Evolutionary conservation across 2,329 filamentous ascomycete species (phyloP).

Genomic region (Aspergillus bombycis): DNA sequence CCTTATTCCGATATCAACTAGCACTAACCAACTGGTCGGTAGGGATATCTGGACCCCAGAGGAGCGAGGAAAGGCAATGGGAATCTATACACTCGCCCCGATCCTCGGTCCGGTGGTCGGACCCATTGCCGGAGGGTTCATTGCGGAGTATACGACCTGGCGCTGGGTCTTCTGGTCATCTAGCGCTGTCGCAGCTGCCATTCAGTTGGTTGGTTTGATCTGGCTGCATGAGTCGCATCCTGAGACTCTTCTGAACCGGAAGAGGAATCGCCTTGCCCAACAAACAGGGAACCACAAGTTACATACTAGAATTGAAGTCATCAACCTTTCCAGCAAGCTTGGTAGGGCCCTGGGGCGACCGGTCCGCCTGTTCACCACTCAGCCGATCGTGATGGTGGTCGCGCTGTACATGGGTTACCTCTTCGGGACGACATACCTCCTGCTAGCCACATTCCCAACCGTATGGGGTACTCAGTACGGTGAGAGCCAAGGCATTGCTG

Average conservation of each 20-base stretch:
- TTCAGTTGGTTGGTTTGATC: constrained; percentile 64
- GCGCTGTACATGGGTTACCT: constrained; percentile 59
- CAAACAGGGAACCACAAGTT: constrained; percentile 39
- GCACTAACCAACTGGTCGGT: neutral
- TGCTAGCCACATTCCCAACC: constrained; percentile 51
- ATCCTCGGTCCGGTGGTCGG: constrained; percentile 67
- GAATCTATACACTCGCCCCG: constrained; percentile 64
- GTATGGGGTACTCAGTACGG: constrained; percentile 61
- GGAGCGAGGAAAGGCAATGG: constrained; percentile 64
- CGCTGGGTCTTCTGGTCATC: constrained; percentile 73
- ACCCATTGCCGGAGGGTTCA: constrained; percentile 67
- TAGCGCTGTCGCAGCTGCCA: constrained; percentile 61
- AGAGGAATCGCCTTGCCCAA: constrained; percentile 52
- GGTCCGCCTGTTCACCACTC: constrained; percentile 57
- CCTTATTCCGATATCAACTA: neutral
- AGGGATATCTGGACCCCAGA: constrained; percentile 64
- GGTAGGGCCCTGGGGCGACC: constrained; percentile 55
- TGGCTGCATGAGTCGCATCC: constrained; percentile 67
- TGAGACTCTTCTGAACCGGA: constrained; percentile 61
- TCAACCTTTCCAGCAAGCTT: neutral
- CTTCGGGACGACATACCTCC: constrained; percentile 51
- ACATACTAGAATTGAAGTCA: constrained; percentile 35
- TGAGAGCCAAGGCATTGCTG: constrained; percentile 58
- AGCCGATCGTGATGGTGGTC: constrained; percentile 62
- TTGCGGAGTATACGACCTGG: constrained; percentile 58